These are phyloP conservation scores for Boletus pseudopeckii DNA, from an alignment of 768 basidiomycete species.

Conservation along the genomic window DNA sequence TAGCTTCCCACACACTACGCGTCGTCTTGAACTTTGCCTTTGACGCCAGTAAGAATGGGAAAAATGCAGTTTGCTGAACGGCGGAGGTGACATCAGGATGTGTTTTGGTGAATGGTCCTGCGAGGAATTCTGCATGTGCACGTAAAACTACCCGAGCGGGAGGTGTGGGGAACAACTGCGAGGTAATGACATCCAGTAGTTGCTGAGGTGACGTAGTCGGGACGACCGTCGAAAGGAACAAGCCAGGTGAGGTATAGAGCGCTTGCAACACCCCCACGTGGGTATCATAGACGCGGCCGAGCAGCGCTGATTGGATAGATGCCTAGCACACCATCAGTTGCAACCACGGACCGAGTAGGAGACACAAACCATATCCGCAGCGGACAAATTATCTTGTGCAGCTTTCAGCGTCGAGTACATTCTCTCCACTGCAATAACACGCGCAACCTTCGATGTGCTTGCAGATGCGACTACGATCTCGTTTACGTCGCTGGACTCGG, in stretches of 20 bases:
- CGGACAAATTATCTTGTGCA: conserved; percentile 19
- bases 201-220: conserved; percentile 19
- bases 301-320: conserved; percentile 58
- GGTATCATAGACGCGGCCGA: conserved; percentile 67
- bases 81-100: conserved; percentile 29
- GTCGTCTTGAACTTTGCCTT: conserved; percentile 67
- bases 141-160: conserved; percentile 51
- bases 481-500: conserved; percentile 35
- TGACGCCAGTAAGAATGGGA: conserved; percentile 73
- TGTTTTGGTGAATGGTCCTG: conserved; percentile 38
- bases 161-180: conserved; percentile 35
- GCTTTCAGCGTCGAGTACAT: conserved; percentile 43
- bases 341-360: not conserved
- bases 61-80: conserved; percentile 53
- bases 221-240: conserved; percentile 39
- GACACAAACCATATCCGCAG: conserved; percentile 34
- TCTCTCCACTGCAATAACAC: conserved; percentile 56
- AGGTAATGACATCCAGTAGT: conserved; percentile 22
- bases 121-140: conserved; percentile 56
- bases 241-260: conserved; percentile 54
- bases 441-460: conserved; percentile 57
- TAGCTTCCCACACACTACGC: conserved; percentile 67
- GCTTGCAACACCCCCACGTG: conserved; percentile 58
- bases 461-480: conserved; percentile 53
- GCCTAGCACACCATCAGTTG: conserved; percentile 35